These are phyloP conservation scores for Bolboschoenoplectus hybrid DNA, from an alignment of 202 grass and related monocot genomes.

Conservation along the genomic window DNA sequence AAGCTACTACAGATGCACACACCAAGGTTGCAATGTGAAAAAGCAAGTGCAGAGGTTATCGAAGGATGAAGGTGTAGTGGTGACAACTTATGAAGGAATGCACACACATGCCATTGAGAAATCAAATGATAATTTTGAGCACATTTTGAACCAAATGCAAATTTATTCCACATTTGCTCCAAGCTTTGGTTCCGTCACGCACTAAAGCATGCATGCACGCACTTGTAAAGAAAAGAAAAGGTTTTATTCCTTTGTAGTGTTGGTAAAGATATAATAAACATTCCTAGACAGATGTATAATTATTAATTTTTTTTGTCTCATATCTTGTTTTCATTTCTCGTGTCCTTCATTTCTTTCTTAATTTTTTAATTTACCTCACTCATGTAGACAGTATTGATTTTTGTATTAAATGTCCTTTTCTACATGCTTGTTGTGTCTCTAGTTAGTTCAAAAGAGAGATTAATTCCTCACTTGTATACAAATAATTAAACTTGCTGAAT, in stretches of 20 bases:
- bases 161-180: slow-evolving; percentile 50
- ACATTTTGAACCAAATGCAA: slow-evolving; percentile 84
- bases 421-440: background rate
- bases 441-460: background rate
- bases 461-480: background rate
- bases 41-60: slow-evolving; percentile 83
- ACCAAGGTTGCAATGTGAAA: slow-evolving; percentile 87
- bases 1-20: slow-evolving; percentile 89
- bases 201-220: background rate
- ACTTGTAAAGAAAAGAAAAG: slow-evolving; percentile 27
- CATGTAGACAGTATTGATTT: slow-evolving; percentile 8
- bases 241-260: slow-evolving; percentile 15
- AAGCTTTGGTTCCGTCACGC: slow-evolving; percentile 30
- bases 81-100: slow-evolving; percentile 82
- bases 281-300: slow-evolving; percentile 22
- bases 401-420: slow-evolving; percentile 13
- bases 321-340: slow-evolving; percentile 28
- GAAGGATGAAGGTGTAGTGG: slow-evolving; percentile 67
- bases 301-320: slow-evolving; percentile 18
- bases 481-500: background rate
- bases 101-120: slow-evolving; percentile 83
- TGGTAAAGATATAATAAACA: slow-evolving; percentile 18
- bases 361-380: background rate
- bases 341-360: background rate
- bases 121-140: slow-evolving; percentile 81